phyloP scores from a whole-genome alignment of 768 basidiomycete genomes.

The Leccinum boreale region DNA sequence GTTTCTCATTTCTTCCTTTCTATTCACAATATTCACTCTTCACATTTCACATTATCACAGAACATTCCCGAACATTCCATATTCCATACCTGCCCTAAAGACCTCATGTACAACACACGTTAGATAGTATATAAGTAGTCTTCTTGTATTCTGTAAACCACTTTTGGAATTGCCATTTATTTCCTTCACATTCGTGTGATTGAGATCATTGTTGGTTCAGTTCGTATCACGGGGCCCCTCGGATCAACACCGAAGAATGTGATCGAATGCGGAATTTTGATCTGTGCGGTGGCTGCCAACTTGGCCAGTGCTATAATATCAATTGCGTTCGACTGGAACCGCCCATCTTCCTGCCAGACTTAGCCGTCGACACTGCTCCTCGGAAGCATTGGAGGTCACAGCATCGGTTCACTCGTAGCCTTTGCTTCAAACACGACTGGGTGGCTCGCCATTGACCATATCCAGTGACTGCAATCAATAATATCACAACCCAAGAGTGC shows the following conservation, averaged over 20 bases:
- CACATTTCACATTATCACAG: no score
- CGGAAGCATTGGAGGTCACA: slow-evolving; percentile 67
- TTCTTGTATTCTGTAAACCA: no score
- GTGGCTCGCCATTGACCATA: slow-evolving; percentile 39
- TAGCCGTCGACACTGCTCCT: slow-evolving; percentile 81
- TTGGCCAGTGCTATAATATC: slow-evolving; percentile 60
- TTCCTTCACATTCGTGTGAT: no score
- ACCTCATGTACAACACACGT: no score
- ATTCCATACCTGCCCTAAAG: no score
- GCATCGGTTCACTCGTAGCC: slow-evolving; percentile 54
- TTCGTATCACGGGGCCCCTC: slow-evolving; percentile 39
- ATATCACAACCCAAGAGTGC: slow-evolving; percentile 10
- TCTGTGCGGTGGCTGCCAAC: slow-evolving; percentile 87
- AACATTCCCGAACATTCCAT: no score
- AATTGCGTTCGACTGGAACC: slow-evolving; percentile 93
- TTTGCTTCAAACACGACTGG: slow-evolving; percentile 42
- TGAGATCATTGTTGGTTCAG: no score
- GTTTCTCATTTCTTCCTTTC: no score
- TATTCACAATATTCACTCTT: no score
- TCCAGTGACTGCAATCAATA: slow-evolving; percentile 18
- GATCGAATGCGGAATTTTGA: slow-evolving; percentile 63
- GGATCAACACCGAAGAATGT: slow-evolving; percentile 42
- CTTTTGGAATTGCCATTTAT: no score
- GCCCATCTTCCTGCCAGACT: slow-evolving; percentile 57
- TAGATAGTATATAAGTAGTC: no score